A percentile compares a stretch with the other conserved stretches of the same genome.
phyloP scores from a whole-genome alignment of 2,329 filamentous ascomycete genomes.

The Didymella sp. region DNA sequence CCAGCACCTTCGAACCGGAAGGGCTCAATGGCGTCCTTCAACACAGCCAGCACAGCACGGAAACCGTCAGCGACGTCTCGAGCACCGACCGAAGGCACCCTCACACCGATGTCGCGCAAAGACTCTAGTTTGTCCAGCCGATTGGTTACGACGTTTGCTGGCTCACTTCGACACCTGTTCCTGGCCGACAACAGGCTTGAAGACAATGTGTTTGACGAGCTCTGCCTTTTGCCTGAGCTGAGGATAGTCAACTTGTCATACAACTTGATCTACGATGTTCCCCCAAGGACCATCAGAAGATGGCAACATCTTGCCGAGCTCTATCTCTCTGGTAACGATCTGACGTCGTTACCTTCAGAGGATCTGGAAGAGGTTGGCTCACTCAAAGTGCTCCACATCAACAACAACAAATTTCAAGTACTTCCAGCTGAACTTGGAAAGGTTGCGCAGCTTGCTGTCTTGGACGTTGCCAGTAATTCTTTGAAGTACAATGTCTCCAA shows the following conservation, averaged over 20 bases:
- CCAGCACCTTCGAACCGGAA: slow-evolving; percentile 72
- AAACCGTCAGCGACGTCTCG: slow-evolving; percentile 85
- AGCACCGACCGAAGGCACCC: slow-evolving; percentile 63
- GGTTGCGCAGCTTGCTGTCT: slow-evolving; percentile 86
- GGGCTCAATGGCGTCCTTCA: slow-evolving; percentile 82
- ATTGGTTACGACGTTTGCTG: slow-evolving; percentile 84
- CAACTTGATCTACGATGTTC: slow-evolving; percentile 92
- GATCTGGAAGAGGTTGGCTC: slow-evolving; percentile 90
- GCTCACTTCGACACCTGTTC: slow-evolving; percentile 81
- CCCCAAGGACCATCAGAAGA: slow-evolving; percentile 82
- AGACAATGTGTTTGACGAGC: slow-evolving; percentile 93
- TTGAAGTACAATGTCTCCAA: slow-evolving; percentile 99
- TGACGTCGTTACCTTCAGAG: slow-evolving; percentile 89
- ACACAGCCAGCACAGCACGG: slow-evolving; percentile 58
- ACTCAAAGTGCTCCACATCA: slow-evolving; percentile 90
- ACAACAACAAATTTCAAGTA: slow-evolving; percentile 97
- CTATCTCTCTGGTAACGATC: slow-evolving; percentile 92
- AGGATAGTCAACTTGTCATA: slow-evolving; percentile 92
- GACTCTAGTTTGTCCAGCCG: slow-evolving; percentile 86
- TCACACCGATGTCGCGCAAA: slow-evolving; percentile 72
- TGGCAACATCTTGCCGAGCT: slow-evolving; percentile 92
- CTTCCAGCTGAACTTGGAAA: slow-evolving; percentile 94
- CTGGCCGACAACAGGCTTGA: slow-evolving; percentile 93
- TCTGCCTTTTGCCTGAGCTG: slow-evolving; percentile 81
- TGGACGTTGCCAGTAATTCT: slow-evolving; percentile 94